Evolutionary conservation across 176 grass and related monocot genomes (phyloP), one percentile per base, ranked within the genome.

Genomic region (Paspalum notatum): DNA sequence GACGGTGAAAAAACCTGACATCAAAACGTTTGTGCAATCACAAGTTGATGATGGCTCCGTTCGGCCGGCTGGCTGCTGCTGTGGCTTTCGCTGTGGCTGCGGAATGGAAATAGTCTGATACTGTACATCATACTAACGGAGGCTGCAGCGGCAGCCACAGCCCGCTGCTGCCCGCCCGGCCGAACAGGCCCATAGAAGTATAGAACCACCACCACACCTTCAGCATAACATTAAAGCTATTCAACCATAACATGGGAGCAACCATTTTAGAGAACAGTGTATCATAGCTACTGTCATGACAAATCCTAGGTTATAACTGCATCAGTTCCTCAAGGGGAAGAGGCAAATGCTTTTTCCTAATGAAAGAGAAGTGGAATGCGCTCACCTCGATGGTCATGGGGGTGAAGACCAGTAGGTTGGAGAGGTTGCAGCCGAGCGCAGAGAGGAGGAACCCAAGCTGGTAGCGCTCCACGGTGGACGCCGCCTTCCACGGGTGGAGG

Each of bases 311-410:
- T 49, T 75, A 2, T 5, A 38, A 41, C 5, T 66, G 10, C 40
- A 65, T 12, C 10, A 18, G 5, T 24, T 52, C 12, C 10, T 38
- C 41, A 37, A 21, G 21, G 44, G 6, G 20, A 58, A 6, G 9
- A 37, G 7, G 1, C 43, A 21, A 69, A 22, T 5, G 43, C 12
- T 0, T 70, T 58, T 24, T 58, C 9, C 25, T 9, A 59, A 1
- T 55, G 18, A 8, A n/a, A 8, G 32, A 26, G 4, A 38, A 2
- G 41, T 50, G 52, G 52, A 15, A 17, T 12, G 6, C 0, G 77
- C 77, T 84, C 46, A 98, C 95, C 95, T 98, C 95, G 15, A 91
- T 89, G 75, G 92, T 98, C 90, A 95, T 98, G 18, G 95, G 95
- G 12, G 95, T 98, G 92, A 98, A 98, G 16, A 98, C 88, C 0